Evolutionary conservation across 176 grass and related monocot genomes (phyloP).

Genomic region (Zea mays): Zm-B73-REFERENCE-NAM-5.0 NC_050101.1:101020001-101020500

Average conservation of each 20-base stretch:
- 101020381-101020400: too few relatives aligned
- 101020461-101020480: too few relatives aligned
- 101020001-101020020: constrained; percentile 97
- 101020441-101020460: too few relatives aligned
- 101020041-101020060: constrained; percentile 96
- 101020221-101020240: constrained; percentile 23
- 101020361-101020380: background rate
- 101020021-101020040: constrained; percentile 88
- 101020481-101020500: too few relatives aligned
- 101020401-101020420: too few relatives aligned
- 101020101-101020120: constrained; percentile 97
- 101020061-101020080: constrained; percentile 99
- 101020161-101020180: constrained; percentile 63
- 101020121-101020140: constrained; percentile 95
- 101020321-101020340: constrained; percentile 56
- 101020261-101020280: constrained; percentile 47
- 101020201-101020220: constrained; percentile 9
- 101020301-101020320: constrained; percentile 75
- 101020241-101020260: constrained; percentile 10
- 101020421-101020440: too few relatives aligned
- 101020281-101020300: constrained; percentile 96
- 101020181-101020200: background rate
- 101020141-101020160: constrained; percentile 90
- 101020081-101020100: constrained; percentile 99
- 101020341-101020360: background rate